Percentiles rank a stretch among this genome's conserved stretches.
Conservation (phyloP, 257 asterid species). For the Forsythia suspensa region DNA sequence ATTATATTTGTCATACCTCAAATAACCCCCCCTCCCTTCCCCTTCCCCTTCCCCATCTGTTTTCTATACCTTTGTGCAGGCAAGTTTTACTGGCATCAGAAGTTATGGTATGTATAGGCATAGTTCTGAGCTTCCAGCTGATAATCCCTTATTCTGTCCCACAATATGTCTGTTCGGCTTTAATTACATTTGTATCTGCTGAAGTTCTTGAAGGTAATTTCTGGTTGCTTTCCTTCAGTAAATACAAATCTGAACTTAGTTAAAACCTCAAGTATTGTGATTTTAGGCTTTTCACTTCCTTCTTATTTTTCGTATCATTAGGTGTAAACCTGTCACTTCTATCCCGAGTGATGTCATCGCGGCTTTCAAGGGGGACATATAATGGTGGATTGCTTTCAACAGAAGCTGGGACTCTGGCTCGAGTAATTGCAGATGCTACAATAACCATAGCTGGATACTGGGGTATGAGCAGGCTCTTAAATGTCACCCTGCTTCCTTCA, state of each 20-base stretch:
- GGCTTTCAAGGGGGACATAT: slow-evolving; percentile 66
- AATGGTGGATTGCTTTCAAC: slow-evolving; percentile 74
- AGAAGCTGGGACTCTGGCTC: slow-evolving; percentile 75
- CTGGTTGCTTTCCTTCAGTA: neutral
- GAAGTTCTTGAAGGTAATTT: slow-evolving; percentile 76
- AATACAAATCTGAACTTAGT: neutral
- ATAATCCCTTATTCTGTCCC: slow-evolving; percentile 62
- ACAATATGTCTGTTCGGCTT: slow-evolving; percentile 67
- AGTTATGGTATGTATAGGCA: slow-evolving; percentile 61
- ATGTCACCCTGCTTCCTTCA: slow-evolving; percentile 60
- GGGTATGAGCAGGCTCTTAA: slow-evolving; percentile 61
- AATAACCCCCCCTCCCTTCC: neutral
- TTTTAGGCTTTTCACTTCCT: neutral
- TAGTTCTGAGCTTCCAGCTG: slow-evolving; percentile 55
- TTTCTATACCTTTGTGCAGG: slow-evolving; percentile 33
- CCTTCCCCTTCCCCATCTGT: neutral
- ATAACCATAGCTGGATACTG: slow-evolving; percentile 63
- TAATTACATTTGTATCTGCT: slow-evolving; percentile 73
- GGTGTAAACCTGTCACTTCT: slow-evolving; percentile 72
- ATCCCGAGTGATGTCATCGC: slow-evolving; percentile 73
- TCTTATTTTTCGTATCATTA: neutral
- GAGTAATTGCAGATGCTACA: slow-evolving; percentile 67
- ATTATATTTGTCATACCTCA: neutral
- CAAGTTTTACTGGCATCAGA: slow-evolving; percentile 82
- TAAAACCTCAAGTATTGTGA: neutral